Percentiles rank a stretch among this genome's conserved stretches.
phyloP scores from a whole-genome alignment of 2,329 filamentous ascomycete species.

The Curvularia spicifera region DNA sequence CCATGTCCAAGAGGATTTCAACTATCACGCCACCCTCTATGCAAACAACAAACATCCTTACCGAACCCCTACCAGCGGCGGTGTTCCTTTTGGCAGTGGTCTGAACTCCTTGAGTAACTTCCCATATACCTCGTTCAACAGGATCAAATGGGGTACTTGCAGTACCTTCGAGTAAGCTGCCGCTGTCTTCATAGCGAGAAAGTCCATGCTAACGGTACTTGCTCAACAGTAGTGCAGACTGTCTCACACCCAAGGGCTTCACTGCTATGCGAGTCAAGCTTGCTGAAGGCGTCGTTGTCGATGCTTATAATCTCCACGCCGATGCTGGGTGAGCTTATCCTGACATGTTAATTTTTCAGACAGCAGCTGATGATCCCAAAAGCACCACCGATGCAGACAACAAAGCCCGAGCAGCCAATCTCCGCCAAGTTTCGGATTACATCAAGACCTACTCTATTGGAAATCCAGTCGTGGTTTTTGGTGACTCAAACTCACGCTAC shows the following conservation, averaged over 20 bases:
- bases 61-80: constrained; percentile 69
- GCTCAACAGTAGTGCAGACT: constrained; percentile 59
- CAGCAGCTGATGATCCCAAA: background rate
- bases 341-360: background rate
- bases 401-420: constrained; percentile 63
- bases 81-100: constrained; percentile 67
- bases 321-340: constrained; percentile 61
- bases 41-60: constrained; percentile 64
- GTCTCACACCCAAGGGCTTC: constrained; percentile 73
- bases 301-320: constrained; percentile 71
- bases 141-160: constrained; percentile 66
- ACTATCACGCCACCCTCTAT: constrained; percentile 68
- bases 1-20: constrained; percentile 73
- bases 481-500: constrained; percentile 71
- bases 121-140: constrained; percentile 62
- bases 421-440: constrained; percentile 65
- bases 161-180: constrained; percentile 50
- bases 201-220: background rate
- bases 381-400: constrained; percentile 59
- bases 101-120: constrained; percentile 69
- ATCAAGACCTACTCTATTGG: constrained; percentile 63
- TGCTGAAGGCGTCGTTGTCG: constrained; percentile 62
- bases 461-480: constrained; percentile 68
- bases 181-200: background rate
- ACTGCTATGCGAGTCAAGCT: constrained; percentile 68